phyloP scores from a whole-genome alignment of 306 rosid species.

The Lathyrus oleraceus region DNA sequence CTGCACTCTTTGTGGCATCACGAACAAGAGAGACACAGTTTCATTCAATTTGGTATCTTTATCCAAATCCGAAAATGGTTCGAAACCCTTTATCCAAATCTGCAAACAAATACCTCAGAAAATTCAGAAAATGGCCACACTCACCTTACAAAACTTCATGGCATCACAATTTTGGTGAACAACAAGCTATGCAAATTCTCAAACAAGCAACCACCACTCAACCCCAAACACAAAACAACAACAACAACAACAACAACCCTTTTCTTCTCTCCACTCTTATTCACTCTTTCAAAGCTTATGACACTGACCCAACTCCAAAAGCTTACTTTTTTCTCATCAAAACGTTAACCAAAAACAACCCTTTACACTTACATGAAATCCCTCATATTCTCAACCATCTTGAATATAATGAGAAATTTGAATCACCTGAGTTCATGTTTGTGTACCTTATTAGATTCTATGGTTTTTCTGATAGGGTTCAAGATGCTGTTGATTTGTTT shows the following conservation, averaged over 20 bases:
- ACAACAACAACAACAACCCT: constrained; percentile 35
- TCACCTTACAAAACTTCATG: constrained; percentile 69
- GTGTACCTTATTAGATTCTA: constrained; percentile 49
- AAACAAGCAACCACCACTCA: constrained; percentile 42
- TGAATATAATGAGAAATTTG: constrained; percentile 52
- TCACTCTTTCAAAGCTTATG: constrained; percentile 55
- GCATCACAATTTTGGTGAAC: constrained; percentile 62
- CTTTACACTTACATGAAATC: constrained; percentile 51
- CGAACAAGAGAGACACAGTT: no score
- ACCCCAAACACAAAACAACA: constrained; percentile 15
- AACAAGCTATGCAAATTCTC: constrained; percentile 60
- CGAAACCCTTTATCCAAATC: constrained; percentile 49
- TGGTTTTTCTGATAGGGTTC: constrained; percentile 38
- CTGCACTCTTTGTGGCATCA: no score
- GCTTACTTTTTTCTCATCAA: constrained; percentile 69
- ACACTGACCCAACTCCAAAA: constrained; percentile 63
- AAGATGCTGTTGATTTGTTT: constrained; percentile 65
- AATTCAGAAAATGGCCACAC: constrained; percentile 72
- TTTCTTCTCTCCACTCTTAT: constrained; percentile 62
- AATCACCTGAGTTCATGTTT: constrained; percentile 60
- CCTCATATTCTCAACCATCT: constrained; percentile 55
- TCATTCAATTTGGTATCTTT: no score
- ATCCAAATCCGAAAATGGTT: constrained; percentile 49
- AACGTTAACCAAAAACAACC: constrained; percentile 38
- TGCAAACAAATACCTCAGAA: constrained; percentile 69